Evolutionary conservation across 805 yeast genomes (phyloP).

Genomic region (Brettanomyces custersianus): DNA sequence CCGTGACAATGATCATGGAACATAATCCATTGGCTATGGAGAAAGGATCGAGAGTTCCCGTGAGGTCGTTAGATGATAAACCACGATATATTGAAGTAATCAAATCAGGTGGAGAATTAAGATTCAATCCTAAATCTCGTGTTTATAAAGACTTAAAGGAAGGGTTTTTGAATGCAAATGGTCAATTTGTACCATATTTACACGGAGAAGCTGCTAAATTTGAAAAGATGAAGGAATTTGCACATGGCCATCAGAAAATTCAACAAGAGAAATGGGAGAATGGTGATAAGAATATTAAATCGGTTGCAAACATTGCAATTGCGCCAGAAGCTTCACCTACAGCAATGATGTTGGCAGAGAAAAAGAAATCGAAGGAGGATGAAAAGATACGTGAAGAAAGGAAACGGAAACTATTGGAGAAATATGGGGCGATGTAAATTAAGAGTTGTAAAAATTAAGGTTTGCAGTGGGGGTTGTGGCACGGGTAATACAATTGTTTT

Average conservation of each 20-base stretch:
- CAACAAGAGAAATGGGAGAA: constrained; percentile 12
- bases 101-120: constrained; percentile 32
- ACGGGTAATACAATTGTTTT: no score
- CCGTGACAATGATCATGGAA: constrained; percentile 6
- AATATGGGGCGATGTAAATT: constrained; percentile 26
- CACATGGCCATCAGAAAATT: constrained; percentile 20
- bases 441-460: background rate
- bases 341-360: constrained; percentile 28
- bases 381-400: constrained; percentile 20
- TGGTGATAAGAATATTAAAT: constrained; percentile 7
- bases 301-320: constrained; percentile 16
- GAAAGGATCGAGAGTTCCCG: constrained; percentile 27
- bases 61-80: constrained; percentile 65
- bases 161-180: constrained; percentile 26
- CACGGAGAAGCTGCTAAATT: constrained; percentile 51
- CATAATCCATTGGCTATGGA: constrained; percentile 9
- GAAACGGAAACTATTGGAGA: constrained; percentile 25
- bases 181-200: constrained; percentile 44
- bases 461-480: no score
- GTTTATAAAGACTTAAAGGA: constrained; percentile 24
- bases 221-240: constrained; percentile 38
- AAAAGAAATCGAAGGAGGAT: constrained; percentile 24
- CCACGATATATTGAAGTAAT: constrained; percentile 59
- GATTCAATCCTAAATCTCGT: constrained; percentile 49
- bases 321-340: constrained; percentile 40